phyloP scores from a whole-genome alignment of 2,329 filamentous ascomycete species.

The Didymosphaeria variabile region DNA sequence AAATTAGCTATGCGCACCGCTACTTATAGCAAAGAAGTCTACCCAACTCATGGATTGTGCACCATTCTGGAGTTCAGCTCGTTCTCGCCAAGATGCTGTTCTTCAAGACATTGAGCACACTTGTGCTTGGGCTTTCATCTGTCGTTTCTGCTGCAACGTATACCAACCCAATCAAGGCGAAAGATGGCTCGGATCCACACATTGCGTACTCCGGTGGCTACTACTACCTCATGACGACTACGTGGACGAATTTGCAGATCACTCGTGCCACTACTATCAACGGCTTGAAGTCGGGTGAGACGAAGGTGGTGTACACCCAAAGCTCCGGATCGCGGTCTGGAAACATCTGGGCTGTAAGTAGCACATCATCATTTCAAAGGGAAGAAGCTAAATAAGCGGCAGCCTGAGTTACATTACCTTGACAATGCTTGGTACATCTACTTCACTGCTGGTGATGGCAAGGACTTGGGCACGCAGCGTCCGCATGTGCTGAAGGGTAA shows the following conservation, averaged over 20 bases:
- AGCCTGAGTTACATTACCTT: constrained; percentile 63
- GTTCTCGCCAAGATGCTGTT: constrained; percentile 24
- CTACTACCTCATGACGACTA: constrained; percentile 67
- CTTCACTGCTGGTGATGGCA: constrained; percentile 61
- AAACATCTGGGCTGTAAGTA: constrained; percentile 63
- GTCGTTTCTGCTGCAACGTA: constrained; percentile 51
- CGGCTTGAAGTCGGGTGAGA: constrained; percentile 63
- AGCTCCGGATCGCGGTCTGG: constrained; percentile 58
- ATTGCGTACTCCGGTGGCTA: constrained; percentile 63
- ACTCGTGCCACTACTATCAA: constrained; percentile 63
- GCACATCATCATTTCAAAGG: neutral
- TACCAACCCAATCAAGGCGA: constrained; percentile 62
- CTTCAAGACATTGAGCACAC: constrained; percentile 21
- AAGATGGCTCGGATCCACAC: constrained; percentile 63
- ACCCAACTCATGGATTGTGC: neutral
- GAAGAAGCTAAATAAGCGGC: neutral
- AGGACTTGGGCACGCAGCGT: constrained; percentile 60
- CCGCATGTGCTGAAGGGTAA: constrained; percentile 62
- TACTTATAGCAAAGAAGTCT: neutral
- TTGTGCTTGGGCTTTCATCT: constrained; percentile 28
- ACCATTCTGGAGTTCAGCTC: neutral
- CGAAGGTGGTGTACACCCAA: constrained; percentile 62
- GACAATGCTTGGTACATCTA: constrained; percentile 64
- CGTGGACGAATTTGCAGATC: constrained; percentile 65
- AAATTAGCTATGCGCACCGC: neutral